Evolutionary conservation across 768 basidiomycete genomes (phyloP).

Genomic region (Tubosaeta sp.): DNA sequence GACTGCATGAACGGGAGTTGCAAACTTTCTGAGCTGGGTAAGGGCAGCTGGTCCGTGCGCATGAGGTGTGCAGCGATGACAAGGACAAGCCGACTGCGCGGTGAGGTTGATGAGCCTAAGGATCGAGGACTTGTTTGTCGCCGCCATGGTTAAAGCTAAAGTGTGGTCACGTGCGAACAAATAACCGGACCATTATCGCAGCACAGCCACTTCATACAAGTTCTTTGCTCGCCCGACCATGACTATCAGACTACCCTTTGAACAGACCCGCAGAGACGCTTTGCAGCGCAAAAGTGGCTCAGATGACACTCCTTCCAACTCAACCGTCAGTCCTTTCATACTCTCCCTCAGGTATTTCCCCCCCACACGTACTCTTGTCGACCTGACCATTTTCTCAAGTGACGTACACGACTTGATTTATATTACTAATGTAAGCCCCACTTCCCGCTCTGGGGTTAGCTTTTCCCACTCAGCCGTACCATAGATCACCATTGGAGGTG

Average conservation of each 20-base stretch:
- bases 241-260: constrained; percentile 47
- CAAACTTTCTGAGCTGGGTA: constrained; percentile 65
- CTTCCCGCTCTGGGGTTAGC: not conserved
- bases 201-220: constrained; percentile 16
- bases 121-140: constrained; percentile 55
- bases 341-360: constrained; percentile 23
- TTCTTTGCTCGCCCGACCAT: constrained; percentile 16
- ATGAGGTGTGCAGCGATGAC: constrained; percentile 59
- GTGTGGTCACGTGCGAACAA: not conserved
- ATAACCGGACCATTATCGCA: not conserved
- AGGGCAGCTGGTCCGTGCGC: constrained; percentile 42
- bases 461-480: constrained; percentile 3
- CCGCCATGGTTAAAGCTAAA: constrained; percentile 26
- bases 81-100: constrained; percentile 71
- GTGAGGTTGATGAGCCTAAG: constrained; percentile 67
- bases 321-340: not conserved
- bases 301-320: constrained; percentile 18
- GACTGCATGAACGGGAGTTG: constrained; percentile 66
- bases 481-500: constrained; percentile 65
- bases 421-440: constrained; percentile 58
- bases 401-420: constrained; percentile 77
- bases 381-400: constrained; percentile 36
- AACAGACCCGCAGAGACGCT: constrained; percentile 36
- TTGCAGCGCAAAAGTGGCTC: constrained; percentile 38
- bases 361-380: not conserved